Base-by-base conservation (phyloP, 805 yeast genomes). In the Metschnikowia corniflorae region DNA sequence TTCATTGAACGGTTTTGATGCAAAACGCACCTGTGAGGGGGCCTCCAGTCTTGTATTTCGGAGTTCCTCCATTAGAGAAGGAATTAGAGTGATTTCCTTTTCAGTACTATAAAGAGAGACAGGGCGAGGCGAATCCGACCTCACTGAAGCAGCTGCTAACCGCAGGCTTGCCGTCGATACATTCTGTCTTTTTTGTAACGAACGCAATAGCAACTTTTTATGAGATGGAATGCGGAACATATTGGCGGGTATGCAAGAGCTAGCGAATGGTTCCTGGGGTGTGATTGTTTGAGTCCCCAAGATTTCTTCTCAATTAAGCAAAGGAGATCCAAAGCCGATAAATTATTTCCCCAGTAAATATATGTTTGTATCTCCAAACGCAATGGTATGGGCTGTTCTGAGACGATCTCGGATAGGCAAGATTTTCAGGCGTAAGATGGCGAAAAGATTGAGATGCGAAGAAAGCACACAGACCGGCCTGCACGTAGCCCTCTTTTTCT, bases 1-100 rank as follows among this genome's bases (percentile, higher is more conserved):
- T 16, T 48, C 52, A 18, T 43, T 43, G 39, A 48, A 48, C 3
- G 52, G 19, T 20, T 48, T 48, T 16, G 32, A 29, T n/a, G 50
- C 27, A 10, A 39, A 15, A 18, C 31, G 31, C 3, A 23, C 20
- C 7, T 25, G 26, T 12, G 29, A 14, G 10, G 35, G 18, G 13
- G 27, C 13, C 7, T 17, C 35, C 8, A 29, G 33, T 16, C 39
- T 35, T 3, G 43, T 35, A 9, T 31, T 35, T 26, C 44, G 40
- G 19, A 48, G 47, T 16, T 47, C 50, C 21, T 43, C 50, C 12
- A 48, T 42, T 14, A 48, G 38, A 12, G 46, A 31, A 16, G 44
- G 28, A 42, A 43, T 42, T 16, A 40, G 29, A 17, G 41, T 33
- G 13, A 45, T 31, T 14, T 47, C 47, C 15, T 21, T 32, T 12